Conservation (phyloP, 164 flowering plant species). For the Nymphaea colorata region DNA sequence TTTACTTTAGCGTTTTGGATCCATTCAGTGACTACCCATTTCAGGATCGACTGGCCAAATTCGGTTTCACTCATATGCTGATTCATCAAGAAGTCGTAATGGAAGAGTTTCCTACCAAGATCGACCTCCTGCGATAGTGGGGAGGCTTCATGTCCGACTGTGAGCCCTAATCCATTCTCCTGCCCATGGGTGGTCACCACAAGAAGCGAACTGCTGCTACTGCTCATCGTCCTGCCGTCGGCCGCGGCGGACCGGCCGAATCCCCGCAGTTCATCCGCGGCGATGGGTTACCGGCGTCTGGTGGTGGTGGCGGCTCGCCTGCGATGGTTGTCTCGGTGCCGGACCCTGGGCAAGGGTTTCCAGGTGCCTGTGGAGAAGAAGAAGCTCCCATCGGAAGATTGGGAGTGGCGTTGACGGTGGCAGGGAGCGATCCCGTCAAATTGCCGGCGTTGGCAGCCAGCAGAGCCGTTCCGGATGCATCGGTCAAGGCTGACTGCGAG, state of each 20-base stretch:
- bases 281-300: not conserved
- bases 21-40: too few species aligned
- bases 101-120: too few species aligned
- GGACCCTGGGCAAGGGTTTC: too few species aligned
- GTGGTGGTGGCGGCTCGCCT: not conserved
- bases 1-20: too few species aligned
- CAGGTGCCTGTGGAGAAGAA: too few species aligned
- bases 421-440: not conserved
- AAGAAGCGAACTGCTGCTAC: conserved; percentile 48
- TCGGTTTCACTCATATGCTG: too few species aligned
- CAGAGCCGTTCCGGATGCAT: conserved; percentile 18
- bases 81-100: too few species aligned
- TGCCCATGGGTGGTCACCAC: conserved; percentile 9
- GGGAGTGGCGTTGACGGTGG: not conserved
- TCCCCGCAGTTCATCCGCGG: conserved; percentile 2
- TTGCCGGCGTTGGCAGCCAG: conserved; percentile 5
- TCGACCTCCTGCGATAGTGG: too few species aligned
- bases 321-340: too few species aligned
- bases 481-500: conserved; percentile 72
- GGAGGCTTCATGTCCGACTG: not conserved
- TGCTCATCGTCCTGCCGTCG: not conserved
- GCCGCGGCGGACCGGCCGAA: too few species aligned
- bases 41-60: too few species aligned
- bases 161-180: not conserved
- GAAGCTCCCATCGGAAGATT: too few species aligned